Evolutionary conservation across 768 basidiomycete genomes (phyloP).

Genomic region (Mycena chlorophos): DNA sequence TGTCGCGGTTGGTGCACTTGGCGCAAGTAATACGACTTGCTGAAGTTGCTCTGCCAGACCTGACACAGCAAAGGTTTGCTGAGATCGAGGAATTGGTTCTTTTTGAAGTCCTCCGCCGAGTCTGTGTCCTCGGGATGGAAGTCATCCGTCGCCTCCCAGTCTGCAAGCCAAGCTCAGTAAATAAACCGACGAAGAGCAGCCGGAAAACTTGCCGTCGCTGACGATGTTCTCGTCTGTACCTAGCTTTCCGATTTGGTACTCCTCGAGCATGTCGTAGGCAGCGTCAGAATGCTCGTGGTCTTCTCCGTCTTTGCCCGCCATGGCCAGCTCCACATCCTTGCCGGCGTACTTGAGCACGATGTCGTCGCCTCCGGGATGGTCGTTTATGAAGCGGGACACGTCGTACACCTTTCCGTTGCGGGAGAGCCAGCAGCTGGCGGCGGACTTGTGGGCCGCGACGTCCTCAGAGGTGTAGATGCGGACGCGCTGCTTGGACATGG

Average conservation of each 20-base stretch:
- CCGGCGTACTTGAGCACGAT: constrained; percentile 82
- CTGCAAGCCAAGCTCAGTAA: constrained; percentile 38
- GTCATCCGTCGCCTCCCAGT: constrained; percentile 88
- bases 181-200: neutral
- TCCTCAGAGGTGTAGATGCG: constrained; percentile 77
- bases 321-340: constrained; percentile 74
- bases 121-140: constrained; percentile 93
- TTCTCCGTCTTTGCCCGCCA: constrained; percentile 62
- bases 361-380: constrained; percentile 97
- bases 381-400: constrained; percentile 76
- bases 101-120: constrained; percentile 74
- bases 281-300: constrained; percentile 90
- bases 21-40: constrained; percentile 92
- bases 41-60: constrained; percentile 85
- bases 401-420: constrained; percentile 86
- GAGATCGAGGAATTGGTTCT: constrained; percentile 90
- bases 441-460: constrained; percentile 60
- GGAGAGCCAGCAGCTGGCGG: constrained; percentile 78
- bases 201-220: constrained; percentile 62
- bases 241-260: constrained; percentile 82
- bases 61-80: constrained; percentile 81
- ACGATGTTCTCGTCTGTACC: constrained; percentile 75
- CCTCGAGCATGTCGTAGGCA: constrained; percentile 90
- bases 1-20: constrained; percentile 98
- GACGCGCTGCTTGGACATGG: constrained; percentile 64